Evolutionary conservation across 345 rosid genomes (phyloP), one percentile per base, ranked within the genome.

Genomic region (Adansonia digitata): DNA sequence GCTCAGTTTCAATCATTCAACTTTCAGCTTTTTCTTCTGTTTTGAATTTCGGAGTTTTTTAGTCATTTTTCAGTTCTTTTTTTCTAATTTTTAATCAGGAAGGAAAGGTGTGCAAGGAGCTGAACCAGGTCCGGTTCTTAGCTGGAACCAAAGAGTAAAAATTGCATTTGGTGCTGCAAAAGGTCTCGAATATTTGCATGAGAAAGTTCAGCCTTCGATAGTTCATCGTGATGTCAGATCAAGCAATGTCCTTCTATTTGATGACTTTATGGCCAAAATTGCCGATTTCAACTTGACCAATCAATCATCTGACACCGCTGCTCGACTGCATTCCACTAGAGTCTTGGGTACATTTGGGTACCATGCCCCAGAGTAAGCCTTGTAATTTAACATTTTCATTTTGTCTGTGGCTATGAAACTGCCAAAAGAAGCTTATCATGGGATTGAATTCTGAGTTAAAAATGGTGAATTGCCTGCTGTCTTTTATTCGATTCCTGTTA

Each of bases 341-440:
- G 98, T 96, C 73, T 79, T 93, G 83, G 99, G 99, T 76, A 96
- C 99, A 26, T 96, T 96, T 46, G 99, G 99, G 14, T 96, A 96
- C 84, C 99, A 96, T 81, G 99, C 99, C 69, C 99, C 99, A 8
- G 99, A 96, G 99, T 93, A 86, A 71, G 85, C 74, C 26, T 43
- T 27, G 0, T 17, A 2, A 7, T 45, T 2, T 7, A 24, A 22
- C 27, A 24, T 42, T 37, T 10, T 66, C 27, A 4, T 42, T 42
- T 13, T 7, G 20, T 56, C 26, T 26, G 11, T 26, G 17, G 12
- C 62, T 11, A 56, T 26, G 1, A 56, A 31, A 2, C 5, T 22
- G 60, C 5, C 29, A n/a, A 22, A 53, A 22, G 29, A 53, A 53
- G 60, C 60, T 22, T 17, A 18, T 18, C 7, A 51, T n/a, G n/a